These are phyloP conservation scores for Candida incommunis DNA, from an alignment of 805 yeast genomes.

Conservation along the genomic window DNA sequence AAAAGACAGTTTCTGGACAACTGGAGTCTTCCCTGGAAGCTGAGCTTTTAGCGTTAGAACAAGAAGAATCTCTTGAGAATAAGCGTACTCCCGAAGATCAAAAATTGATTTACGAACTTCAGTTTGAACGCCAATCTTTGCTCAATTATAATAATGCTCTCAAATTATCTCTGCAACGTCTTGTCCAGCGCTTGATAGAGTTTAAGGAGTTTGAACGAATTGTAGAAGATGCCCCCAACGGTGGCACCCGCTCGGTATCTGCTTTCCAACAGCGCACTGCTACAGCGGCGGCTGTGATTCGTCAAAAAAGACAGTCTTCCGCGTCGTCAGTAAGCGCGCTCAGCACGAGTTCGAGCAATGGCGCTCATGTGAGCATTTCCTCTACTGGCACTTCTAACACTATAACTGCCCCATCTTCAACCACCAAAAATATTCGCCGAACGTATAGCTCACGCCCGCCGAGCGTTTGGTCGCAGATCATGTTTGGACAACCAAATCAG, in stretches of 20 bases:
- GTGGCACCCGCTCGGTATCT: not conserved
- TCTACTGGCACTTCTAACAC: too few species aligned
- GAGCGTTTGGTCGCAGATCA: not conserved
- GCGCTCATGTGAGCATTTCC: not conserved
- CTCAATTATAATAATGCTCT: constrained; percentile 20
- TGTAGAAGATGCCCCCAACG: constrained; percentile 12
- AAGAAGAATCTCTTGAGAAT: constrained; percentile 4
- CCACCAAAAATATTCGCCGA: not conserved
- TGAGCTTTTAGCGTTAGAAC: constrained; percentile 6
- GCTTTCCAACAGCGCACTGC: not conserved
- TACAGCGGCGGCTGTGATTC: not conserved
- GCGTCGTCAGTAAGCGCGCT: not conserved
- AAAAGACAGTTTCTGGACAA: constrained; percentile 17
- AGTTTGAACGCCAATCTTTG: constrained; percentile 17
- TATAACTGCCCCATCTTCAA: not conserved
- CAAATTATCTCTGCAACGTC: constrained; percentile 18
- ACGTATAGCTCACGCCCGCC: not conserved
- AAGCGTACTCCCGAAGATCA: not conserved
- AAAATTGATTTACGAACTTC: constrained; percentile 10
- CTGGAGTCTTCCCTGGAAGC: not conserved
- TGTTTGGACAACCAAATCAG: not conserved
- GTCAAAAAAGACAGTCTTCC: not conserved
- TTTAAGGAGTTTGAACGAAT: constrained; percentile 16
- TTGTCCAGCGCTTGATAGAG: constrained; percentile 21
- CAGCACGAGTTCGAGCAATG: not conserved